Evolutionary conservation across 768 basidiomycete genomes (phyloP), one percentile per base, ranked within the genome.

Genomic region (Thelephora ganbajun): DNA sequence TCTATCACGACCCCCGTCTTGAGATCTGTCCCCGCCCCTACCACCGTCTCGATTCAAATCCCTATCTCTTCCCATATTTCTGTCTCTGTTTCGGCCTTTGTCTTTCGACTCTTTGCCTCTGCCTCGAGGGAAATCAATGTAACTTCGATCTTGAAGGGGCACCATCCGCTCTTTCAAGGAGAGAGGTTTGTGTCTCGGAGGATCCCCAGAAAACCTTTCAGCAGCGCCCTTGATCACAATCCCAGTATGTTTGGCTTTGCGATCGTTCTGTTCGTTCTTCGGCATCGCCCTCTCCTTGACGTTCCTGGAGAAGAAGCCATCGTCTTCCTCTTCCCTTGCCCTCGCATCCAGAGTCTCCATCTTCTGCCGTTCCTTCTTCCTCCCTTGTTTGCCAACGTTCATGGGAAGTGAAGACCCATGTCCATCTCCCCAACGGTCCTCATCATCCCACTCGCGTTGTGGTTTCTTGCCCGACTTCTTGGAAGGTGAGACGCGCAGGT

Each of bases 341-440:
- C 66, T 62, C 22, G 71, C 74, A 30, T 30, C 26, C 48, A 69
- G 70, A 54, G 70, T 70, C 53, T 72, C 74, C 60, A 83, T 57
- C 48, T 66, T 71, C 33, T 69, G 75, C 42, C 66, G 73, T 45
- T 77, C 73, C 58, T 80, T 85, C 50, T 69, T 70, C 52, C 72
- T 74, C 2, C 71, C 81, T 52, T 74, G 74, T 57, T 68, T 74
- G 14, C 86, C 86, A 30, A 88, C 83, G 50, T 80, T 69, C 33
- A 68, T 65, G 1, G 78, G 77, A 14, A 69, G 65, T 44, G 61
- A 61, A 52, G 61, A 61, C 20, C 69, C 72, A 69, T 73, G 73
- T 7, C 69, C 65, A 23, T 72, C 71, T 0, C 65, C 62, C 35
- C 71, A 60, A 45, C 58, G 55, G 33, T 67, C 61, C 1, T 57